Evolutionary conservation across 75 land plant species (phyloP), one percentile per base, ranked within the genome.

Genomic region (Sequoiadendron giganteum): DNA sequence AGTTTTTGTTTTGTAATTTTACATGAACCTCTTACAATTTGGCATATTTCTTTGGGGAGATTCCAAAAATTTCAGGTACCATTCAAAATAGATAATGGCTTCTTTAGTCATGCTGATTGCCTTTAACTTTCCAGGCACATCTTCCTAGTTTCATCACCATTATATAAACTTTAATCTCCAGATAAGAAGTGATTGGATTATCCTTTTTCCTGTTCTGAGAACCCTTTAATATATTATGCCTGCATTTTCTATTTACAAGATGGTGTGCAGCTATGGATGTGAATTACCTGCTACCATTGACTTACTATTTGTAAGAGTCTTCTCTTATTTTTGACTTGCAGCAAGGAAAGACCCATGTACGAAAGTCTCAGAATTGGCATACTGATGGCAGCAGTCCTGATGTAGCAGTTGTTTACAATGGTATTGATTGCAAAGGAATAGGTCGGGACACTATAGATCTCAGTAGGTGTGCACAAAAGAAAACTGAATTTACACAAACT

Each of bases 271-370:
- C 28, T 42, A 79, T 42, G 43, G 45, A 79, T 79, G 82, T 0
- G 10, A 16, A 79, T 79, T 42, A 21, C 84, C 47, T 10, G 52
- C 84, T 82, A 16, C 3, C n/a, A 10, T 43, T 47, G 28, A 25
- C 11, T 43, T 82, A 19, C 25, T 14, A 47, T 82, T 49, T 47
- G n/a, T 43, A 82, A 82, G 45, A 45, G 30, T 43, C n/a, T 82
- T 47, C 48, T 82, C 48, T 82, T n/a, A 82, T 82, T 43, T 82
- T 82, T 43, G 32, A 47, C 32, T 47, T 87, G 90, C 86, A 89
- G 86, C 91, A 89, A 72, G 86, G 92, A 10, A 25, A 91, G 45
- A 47, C 55, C 10, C 90, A 89, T 88, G 90, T 89, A 45, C 87
- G 76, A 43, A 89, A 88, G 72, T 90, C 86, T 90, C 83, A 83